A percentile compares a stretch with the other conserved stretches of the same genome.
Evolutionary conservation across 2,329 filamentous ascomycete genomes (phyloP).

Genomic region (Aspergillus ustus): DNA sequence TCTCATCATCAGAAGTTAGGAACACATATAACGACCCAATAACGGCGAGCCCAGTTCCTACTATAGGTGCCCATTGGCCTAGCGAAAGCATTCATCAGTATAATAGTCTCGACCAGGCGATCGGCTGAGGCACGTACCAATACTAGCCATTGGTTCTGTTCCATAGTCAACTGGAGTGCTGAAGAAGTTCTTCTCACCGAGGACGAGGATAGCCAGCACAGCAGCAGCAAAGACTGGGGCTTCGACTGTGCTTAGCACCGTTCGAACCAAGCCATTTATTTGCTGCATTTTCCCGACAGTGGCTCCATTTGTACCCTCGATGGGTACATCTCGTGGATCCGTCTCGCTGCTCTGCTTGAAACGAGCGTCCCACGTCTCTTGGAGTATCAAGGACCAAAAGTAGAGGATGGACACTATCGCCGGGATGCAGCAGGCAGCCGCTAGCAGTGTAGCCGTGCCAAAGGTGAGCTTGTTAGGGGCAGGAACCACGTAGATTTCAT

Average conservation of each 20-base stretch:
- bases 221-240: constrained; percentile 9
- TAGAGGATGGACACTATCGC: constrained; percentile 5
- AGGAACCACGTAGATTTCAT: constrained; percentile 10
- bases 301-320: constrained; percentile 9
- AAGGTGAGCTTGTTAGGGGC: constrained; percentile 9
- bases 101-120: background rate
- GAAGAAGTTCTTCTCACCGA: constrained; percentile 10
- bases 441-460: background rate
- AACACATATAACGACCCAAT: constrained; percentile 7
- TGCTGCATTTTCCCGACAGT: constrained; percentile 8
- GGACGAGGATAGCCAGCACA: constrained; percentile 2
- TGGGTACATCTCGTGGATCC: background rate
- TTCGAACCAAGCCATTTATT: constrained; percentile 2
- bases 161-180: background rate
- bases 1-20: background rate
- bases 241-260: constrained; percentile 7
- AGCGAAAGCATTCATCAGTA: background rate
- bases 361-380: constrained; percentile 3
- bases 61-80: constrained; percentile 12
- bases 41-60: constrained; percentile 2
- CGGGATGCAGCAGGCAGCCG: constrained; percentile 5
- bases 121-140: background rate
- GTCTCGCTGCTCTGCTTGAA: background rate
- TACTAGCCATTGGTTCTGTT: constrained; percentile 7
- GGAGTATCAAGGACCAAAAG: constrained; percentile 4